Base-by-base conservation (phyloP, 2,329 filamentous ascomycete species). In the Fusarium ramigenum region DNA sequence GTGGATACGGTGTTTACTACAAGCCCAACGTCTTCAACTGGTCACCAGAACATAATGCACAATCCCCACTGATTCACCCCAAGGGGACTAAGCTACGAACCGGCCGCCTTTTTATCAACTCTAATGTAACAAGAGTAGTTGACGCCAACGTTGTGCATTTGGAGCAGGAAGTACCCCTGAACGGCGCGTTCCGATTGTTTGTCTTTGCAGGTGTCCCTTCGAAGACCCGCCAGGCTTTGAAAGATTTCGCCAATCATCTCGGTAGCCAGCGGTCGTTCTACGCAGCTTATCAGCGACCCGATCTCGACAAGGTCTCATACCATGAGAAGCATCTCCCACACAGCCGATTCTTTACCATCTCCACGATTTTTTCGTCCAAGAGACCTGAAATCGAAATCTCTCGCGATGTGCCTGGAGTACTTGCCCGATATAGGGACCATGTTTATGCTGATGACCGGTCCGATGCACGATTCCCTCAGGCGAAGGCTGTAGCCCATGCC, bases 141-240 rank as follows among this genome's bases (percentile, higher is more conserved):
- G 95, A 98, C 79, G 93, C 95, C 79, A 97, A 97, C 82, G 91
- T 94, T 9, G 94, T 97, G 3, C 93, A 97, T 77, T 87, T 97
- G 15, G 95, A 97, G 83, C 95, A 97, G 82, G 93, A 97, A 79
- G 88, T 97, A 37, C 95, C 95, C 0, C 86, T 95, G 66, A 97
- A 97, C 82, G 95, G 95, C 47, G 92, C 94, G 4, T 97, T 95
- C 87, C 89, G 95, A 63, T 87, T 97, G 69, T 97, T 95, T 80
- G 82, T 97, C 71, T 97, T 97, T 80, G 94, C 90, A n/a, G 95
- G 95, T 63, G 86, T 87, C 46, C 90, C 90, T 14, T 79, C 84
- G 19, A 85, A 86, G 52, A 92, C 90, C 18, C 85, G 86, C 46
- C 82, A 83, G 53, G 93, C 95, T 0, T 85, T 97, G 28, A 79